A percentile compares a stretch with the other conserved stretches of the same genome.
Evolutionary conservation across 78 protist species (phyloP).

Genomic region (Chrysochromulina tobinii): DNA sequence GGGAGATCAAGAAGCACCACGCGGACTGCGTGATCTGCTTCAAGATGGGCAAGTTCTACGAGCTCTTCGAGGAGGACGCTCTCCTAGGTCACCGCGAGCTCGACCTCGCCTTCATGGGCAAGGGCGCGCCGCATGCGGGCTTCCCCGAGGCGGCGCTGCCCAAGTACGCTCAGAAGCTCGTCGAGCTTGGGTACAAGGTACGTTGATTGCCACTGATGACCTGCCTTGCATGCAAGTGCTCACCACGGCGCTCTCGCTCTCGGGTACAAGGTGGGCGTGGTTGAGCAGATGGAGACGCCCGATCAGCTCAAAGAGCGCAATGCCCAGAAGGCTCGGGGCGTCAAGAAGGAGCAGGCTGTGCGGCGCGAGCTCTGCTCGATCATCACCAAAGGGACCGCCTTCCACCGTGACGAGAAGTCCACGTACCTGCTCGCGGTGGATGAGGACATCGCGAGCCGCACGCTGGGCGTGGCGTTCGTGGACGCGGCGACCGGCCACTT

Average conservation of each 20-base stretch:
- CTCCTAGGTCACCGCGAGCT: constrained; percentile 33
- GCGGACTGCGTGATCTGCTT: constrained; percentile 15
- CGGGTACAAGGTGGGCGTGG: constrained; percentile 32
- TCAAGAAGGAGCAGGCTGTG: constrained; percentile 4
- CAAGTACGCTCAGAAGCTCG: constrained; percentile 28
- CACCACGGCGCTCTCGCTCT: background rate
- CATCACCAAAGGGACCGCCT: background rate
- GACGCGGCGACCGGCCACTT: background rate
- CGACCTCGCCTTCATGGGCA: constrained; percentile 35
- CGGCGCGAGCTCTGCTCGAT: constrained; percentile 2
- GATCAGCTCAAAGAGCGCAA: background rate
- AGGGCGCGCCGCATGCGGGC: constrained; percentile 21
- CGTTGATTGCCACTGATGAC: too few relatives aligned
- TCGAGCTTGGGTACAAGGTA: too few relatives aligned
- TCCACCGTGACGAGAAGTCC: background rate
- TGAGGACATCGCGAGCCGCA: background rate
- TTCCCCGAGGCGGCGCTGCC: constrained; percentile 43
- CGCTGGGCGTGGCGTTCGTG: constrained; percentile 40
- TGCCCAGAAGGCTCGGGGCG: background rate
- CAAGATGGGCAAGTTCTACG: constrained; percentile 58
- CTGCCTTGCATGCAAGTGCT: too few relatives aligned
- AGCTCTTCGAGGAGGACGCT: constrained; percentile 52
- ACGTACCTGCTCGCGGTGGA: background rate
- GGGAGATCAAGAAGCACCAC: constrained; percentile 30
- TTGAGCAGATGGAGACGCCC: constrained; percentile 53